A percentile compares a stretch with the other conserved stretches of the same genome.
Conservation (phyloP, 257 asterid species). For the Plantago major region DNA sequence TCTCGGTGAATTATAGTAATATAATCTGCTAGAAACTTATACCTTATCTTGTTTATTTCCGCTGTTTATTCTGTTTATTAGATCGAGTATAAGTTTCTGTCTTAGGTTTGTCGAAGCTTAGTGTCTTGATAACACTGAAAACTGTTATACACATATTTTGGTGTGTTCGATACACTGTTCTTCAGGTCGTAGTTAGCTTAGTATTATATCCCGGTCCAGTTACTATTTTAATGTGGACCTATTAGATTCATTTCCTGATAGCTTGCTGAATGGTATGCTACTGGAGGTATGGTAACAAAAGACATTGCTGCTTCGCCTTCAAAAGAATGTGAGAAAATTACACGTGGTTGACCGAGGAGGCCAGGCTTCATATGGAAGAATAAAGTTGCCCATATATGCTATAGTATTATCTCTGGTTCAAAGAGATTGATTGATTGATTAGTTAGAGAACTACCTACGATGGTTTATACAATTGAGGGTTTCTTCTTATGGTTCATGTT, state of each 20-base stretch:
- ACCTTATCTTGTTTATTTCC: too few species aligned
- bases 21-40: too few species aligned
- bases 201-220: too few species aligned
- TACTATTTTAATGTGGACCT: too few species aligned
- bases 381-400: constrained; percentile 76
- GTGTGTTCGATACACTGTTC: too few species aligned
- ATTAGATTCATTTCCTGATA: constrained; percentile 29
- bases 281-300: constrained; percentile 78
- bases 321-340: constrained; percentile 88
- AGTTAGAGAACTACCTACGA: constrained; percentile 83
- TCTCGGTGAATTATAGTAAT: too few species aligned
- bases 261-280: constrained; percentile 88
- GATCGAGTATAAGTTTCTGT: too few species aligned
- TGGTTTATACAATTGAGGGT: constrained; percentile 91
- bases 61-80: too few species aligned
- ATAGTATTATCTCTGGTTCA: constrained; percentile 85
- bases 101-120: too few species aligned
- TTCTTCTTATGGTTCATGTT: constrained; percentile 93
- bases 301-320: constrained; percentile 83
- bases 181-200: too few species aligned
- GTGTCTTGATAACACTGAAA: too few species aligned
- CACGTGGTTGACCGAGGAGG: constrained; percentile 86
- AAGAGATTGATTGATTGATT: constrained; percentile 74
- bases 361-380: constrained; percentile 84
- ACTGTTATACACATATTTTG: too few species aligned